These are phyloP conservation scores for Podaxis rugospora DNA, from an alignment of 768 basidiomycete genomes.

Conservation along the genomic window DNA sequence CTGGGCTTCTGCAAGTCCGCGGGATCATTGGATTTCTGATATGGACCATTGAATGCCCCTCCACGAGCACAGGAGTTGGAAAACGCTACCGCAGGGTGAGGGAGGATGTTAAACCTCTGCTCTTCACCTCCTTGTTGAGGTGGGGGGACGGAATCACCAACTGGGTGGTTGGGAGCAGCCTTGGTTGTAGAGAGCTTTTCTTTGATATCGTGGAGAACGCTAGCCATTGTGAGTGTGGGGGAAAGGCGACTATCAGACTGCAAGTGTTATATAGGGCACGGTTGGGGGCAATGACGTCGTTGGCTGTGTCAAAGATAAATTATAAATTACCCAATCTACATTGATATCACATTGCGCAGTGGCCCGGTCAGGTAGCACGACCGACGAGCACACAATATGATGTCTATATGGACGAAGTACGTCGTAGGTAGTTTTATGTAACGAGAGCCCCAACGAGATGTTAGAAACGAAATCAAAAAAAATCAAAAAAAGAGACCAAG, in stretches of 20 bases:
- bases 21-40: conserved; percentile 58
- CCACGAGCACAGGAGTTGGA: not conserved
- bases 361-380: not conserved
- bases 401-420: not conserved
- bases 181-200: conserved; percentile 14
- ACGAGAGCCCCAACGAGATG: not conserved
- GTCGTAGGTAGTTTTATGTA: not conserved
- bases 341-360: not conserved
- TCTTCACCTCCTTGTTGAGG: conserved; percentile 22
- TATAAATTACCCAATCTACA: not conserved
- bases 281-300: conserved; percentile 1
- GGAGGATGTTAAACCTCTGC: conserved; percentile 46
- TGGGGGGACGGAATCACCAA: conserved; percentile 8
- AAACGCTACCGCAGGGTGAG: conserved; percentile 53
- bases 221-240: conserved; percentile 17
- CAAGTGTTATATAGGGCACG: conserved; percentile 1
- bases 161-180: not conserved
- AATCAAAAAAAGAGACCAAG: not conserved
- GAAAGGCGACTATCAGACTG: not conserved
- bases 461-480: not conserved
- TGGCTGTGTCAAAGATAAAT: not conserved
- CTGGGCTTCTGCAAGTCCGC: conserved; percentile 45
- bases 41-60: not conserved
- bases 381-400: not conserved
- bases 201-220: conserved; percentile 23